Percentiles rank a stretch among this genome's conserved stretches.
Conservation (phyloP, 1,284 basidiomycete genomes). For the Malassezia brasiliensis region DNA sequence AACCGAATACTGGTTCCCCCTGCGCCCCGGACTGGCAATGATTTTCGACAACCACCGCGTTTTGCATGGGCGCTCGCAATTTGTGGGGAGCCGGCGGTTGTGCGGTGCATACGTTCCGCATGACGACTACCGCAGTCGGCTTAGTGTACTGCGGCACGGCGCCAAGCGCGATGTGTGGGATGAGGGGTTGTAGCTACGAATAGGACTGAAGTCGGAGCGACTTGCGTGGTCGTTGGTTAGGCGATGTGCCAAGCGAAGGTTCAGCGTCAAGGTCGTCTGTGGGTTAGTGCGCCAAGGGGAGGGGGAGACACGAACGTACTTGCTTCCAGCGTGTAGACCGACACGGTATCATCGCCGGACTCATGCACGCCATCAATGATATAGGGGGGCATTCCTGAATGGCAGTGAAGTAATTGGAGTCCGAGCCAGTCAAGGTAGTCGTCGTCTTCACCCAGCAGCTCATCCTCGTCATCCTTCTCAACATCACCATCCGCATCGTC, state of each 20-base stretch:
- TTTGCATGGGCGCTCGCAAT: conserved; percentile 80
- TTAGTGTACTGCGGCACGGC: conserved; percentile 23
- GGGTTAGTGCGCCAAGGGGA: not conserved
- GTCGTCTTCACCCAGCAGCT: conserved; percentile 19
- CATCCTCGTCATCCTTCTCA: not conserved
- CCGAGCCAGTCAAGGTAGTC: conserved; percentile 33
- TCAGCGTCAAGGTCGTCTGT: not conserved
- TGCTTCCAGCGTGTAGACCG: conserved; percentile 11
- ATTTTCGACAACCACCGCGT: conserved; percentile 91
- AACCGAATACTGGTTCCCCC: conserved; percentile 82
- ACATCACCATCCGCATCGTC: conserved; percentile 14
- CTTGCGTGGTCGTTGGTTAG: conserved; percentile 10
- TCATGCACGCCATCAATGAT: conserved; percentile 22
- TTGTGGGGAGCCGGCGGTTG: conserved; percentile 76
- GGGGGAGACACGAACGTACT: conserved; percentile 7
- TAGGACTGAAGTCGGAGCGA: not conserved
- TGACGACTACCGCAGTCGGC: conserved; percentile 35
- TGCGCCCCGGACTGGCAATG: conserved; percentile 58
- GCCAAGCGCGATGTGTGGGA: conserved; percentile 30
- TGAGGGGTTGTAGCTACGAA: conserved; percentile 23
- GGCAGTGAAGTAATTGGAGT: conserved; percentile 21
- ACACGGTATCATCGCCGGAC: not conserved
- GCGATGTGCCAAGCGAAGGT: not conserved
- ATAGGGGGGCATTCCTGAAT: conserved; percentile 22
- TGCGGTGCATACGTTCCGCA: conserved; percentile 70